These are phyloP conservation scores for Danielia oregonensis DNA, from an alignment of 805 yeast species.

Conservation along the genomic window DNA sequence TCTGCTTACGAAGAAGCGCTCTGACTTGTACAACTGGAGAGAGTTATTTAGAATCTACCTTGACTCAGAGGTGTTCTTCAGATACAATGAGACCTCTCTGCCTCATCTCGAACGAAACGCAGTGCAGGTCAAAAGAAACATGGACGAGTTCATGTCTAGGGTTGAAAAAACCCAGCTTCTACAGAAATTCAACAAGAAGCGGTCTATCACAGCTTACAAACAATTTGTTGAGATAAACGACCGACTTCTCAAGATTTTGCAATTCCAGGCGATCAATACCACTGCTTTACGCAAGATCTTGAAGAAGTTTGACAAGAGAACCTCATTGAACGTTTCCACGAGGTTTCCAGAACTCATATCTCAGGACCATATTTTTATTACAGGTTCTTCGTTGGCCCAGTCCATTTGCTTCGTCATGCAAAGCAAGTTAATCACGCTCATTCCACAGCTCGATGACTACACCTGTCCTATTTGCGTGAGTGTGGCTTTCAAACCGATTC, in stretches of 20 bases:
- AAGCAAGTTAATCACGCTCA: slow-evolving; percentile 47
- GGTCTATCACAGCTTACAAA: slow-evolving; percentile 42
- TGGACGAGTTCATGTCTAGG: slow-evolving; percentile 36
- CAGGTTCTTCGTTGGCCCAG: slow-evolving; percentile 49
- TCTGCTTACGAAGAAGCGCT: slow-evolving; percentile 28
- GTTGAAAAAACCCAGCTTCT: slow-evolving; percentile 36
- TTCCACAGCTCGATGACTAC: slow-evolving; percentile 76
- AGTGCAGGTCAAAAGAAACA: slow-evolving; percentile 43
- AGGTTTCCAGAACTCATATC: slow-evolving; percentile 44
- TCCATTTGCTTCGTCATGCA: slow-evolving; percentile 55
- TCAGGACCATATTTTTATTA: slow-evolving; percentile 39
- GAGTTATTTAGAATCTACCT: slow-evolving; percentile 61
- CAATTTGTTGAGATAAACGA: slow-evolving; percentile 52
- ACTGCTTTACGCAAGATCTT: slow-evolving; percentile 65
- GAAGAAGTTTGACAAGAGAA: slow-evolving; percentile 74
- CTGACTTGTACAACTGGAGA: slow-evolving; percentile 68
- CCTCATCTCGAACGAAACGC: slow-evolving; percentile 43
- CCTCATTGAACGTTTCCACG: slow-evolving; percentile 47
- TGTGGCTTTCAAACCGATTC: slow-evolving; percentile 69
- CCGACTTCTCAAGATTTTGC: slow-evolving; percentile 51
- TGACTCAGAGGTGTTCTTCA: slow-evolving; percentile 64
- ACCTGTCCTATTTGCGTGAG: slow-evolving; percentile 70
- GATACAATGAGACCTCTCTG: slow-evolving; percentile 40
- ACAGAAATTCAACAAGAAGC: slow-evolving; percentile 43
- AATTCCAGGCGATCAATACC: slow-evolving; percentile 59